These are phyloP conservation scores for Delphinella strobiligena DNA, from an alignment of 2,329 filamentous ascomycete genomes.

Conservation along the genomic window DNA sequence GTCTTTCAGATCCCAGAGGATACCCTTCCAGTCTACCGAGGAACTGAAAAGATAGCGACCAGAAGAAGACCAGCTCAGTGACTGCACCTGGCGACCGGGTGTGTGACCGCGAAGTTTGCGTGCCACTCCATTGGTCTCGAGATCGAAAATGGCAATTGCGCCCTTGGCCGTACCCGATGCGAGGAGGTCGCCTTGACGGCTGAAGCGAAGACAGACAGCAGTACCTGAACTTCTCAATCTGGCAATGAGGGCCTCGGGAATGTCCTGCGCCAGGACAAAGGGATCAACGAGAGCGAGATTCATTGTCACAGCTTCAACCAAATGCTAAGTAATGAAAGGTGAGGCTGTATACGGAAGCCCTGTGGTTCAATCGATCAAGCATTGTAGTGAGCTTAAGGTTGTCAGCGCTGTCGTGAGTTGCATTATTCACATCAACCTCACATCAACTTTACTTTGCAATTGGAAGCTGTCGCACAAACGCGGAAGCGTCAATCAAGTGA, in stretches of 20 bases:
- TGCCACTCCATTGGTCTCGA: constrained; percentile 94
- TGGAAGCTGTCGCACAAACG: no score
- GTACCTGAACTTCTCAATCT: constrained; percentile 61
- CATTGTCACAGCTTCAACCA: constrained; percentile 33
- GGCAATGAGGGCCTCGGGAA: constrained; percentile 79
- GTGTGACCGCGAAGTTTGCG: constrained; percentile 89
- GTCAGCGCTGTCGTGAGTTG: no score
- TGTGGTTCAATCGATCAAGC: neutral
- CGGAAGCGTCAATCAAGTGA: no score
- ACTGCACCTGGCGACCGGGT: constrained; percentile 66
- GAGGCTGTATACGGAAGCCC: neutral
- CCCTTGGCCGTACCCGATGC: constrained; percentile 86
- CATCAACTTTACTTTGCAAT: no score
- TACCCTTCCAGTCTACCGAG: constrained; percentile 92
- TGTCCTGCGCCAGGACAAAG: constrained; percentile 65
- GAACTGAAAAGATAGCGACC: constrained; percentile 85
- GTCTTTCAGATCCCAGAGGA: constrained; percentile 82
- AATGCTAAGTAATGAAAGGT: neutral
- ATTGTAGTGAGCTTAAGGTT: neutral
- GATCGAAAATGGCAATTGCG: constrained; percentile 88
- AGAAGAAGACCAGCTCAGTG: constrained; percentile 86
- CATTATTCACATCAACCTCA: no score
- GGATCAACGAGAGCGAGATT: constrained; percentile 62
- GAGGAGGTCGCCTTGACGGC: constrained; percentile 84
- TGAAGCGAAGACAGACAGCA: constrained; percentile 68